Conservation (phyloP, 1,139 yeast genomes). For the Magnusiomyces sp. region DNA sequence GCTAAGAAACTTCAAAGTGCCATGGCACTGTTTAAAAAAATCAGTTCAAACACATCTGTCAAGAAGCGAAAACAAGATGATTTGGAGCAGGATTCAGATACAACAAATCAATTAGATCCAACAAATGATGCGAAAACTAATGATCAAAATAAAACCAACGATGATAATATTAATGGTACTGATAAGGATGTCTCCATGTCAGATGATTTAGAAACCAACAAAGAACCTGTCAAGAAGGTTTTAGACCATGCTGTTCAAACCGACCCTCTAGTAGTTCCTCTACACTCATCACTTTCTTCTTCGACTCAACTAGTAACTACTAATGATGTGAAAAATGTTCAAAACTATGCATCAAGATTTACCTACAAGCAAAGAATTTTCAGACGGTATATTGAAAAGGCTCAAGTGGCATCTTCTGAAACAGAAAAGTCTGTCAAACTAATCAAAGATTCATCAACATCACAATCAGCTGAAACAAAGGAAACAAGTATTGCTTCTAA, state of each 20-base stretch:
- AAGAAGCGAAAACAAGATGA: slow-evolving; percentile 9
- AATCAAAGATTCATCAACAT: neutral
- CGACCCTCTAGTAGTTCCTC: too few relatives aligned
- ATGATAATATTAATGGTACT: slow-evolving; percentile 3
- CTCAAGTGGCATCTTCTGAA: too few relatives aligned
- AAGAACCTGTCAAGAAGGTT: neutral
- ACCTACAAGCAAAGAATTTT: too few relatives aligned
- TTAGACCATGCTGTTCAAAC: neutral
- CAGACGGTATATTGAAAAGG: too few relatives aligned
- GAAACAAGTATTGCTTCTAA: slow-evolving; percentile 8
- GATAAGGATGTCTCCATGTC: neutral
- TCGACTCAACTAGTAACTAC: neutral
- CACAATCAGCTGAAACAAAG: neutral
- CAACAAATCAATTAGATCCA: too few relatives aligned
- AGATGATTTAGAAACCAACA: neutral
- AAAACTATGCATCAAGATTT: too few relatives aligned
- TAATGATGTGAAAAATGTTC: neutral
- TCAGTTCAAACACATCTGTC: slow-evolving; percentile 16
- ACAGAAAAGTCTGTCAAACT: too few relatives aligned
- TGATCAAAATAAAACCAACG: neutral
- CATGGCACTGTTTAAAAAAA: slow-evolving; percentile 23
- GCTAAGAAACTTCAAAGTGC: slow-evolving; percentile 25
- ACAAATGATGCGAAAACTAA: too few relatives aligned
- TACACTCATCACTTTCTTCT: too few relatives aligned
- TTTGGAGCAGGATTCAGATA: too few relatives aligned